These are phyloP conservation scores for Colletotrichum kahawae DNA, from an alignment of 2,329 filamentous ascomycete genomes.

Conservation along the genomic window DNA sequence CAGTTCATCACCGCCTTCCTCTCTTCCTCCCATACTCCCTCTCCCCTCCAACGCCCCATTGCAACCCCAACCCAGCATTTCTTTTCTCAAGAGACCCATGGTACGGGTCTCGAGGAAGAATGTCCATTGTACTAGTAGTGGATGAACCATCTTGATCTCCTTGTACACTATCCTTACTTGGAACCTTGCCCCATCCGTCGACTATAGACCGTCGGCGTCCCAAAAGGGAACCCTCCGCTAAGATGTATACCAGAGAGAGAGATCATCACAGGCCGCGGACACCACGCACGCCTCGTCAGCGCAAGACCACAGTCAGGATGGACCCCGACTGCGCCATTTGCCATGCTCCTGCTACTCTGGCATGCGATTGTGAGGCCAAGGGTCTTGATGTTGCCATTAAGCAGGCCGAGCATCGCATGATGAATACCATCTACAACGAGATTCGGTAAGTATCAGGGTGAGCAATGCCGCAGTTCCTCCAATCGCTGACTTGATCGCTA, in stretches of 20 bases:
- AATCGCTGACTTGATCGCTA: constrained; percentile 34
- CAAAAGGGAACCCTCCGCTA: constrained; percentile 37
- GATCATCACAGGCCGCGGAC: constrained; percentile 25
- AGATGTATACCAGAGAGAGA: constrained; percentile 56
- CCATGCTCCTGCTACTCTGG: constrained; percentile 59
- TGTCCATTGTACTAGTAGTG: constrained; percentile 22
- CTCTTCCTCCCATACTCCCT: constrained; percentile 24
- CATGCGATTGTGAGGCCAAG: constrained; percentile 71
- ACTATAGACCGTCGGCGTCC: constrained; percentile 22
- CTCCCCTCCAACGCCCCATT: constrained; percentile 24
- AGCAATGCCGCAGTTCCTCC: constrained; percentile 2
- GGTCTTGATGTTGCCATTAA: constrained; percentile 66
- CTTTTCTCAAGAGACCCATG: constrained; percentile 37
- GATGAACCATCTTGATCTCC: constrained; percentile 24
- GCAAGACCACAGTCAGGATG: constrained; percentile 64
- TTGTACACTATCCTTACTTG: constrained; percentile 34
- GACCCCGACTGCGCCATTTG: constrained; percentile 75
- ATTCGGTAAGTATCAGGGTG: constrained; percentile 57
- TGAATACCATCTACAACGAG: constrained; percentile 65
- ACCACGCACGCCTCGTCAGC: constrained; percentile 24
- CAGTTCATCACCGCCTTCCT: constrained; percentile 21
- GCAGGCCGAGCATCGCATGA: constrained; percentile 68
- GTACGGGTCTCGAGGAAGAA: constrained; percentile 35
- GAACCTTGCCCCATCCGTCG: background rate
- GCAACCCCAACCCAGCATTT: constrained; percentile 20